phyloP scores from a whole-genome alignment of 257 asterid species.

The Gynochthodes officinalis region DNA sequence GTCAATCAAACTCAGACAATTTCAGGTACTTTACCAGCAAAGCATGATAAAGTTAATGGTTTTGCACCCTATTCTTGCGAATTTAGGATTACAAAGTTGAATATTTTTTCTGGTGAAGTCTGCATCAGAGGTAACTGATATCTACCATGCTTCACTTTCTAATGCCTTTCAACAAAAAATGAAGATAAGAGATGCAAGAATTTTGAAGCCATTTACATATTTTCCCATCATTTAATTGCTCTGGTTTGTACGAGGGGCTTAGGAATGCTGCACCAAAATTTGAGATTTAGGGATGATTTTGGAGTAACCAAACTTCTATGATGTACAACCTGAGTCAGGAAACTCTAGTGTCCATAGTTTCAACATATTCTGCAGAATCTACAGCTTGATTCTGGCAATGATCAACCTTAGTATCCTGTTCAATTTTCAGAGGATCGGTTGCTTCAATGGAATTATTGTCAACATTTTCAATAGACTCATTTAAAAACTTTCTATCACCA shows the following conservation, averaged over 20 bases:
- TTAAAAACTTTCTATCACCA: slow-evolving; percentile 10
- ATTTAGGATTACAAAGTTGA: not conserved
- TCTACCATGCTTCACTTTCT: no score
- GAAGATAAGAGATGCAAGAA: no score
- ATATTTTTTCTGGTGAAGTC: not conserved
- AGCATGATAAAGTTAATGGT: not conserved
- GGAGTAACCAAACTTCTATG: not conserved
- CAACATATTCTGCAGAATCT: slow-evolving; percentile 16
- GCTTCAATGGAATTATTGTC: slow-evolving; percentile 23
- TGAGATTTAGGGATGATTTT: no score
- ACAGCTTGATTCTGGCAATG: slow-evolving; percentile 2
- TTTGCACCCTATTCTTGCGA: not conserved
- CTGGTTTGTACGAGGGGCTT: no score
- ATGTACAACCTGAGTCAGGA: slow-evolving; percentile 1
- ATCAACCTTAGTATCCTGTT: slow-evolving; percentile 15
- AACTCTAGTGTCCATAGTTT: slow-evolving; percentile 10
- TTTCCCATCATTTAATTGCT: no score
- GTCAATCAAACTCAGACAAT: not conserved
- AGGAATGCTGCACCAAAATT: not conserved
- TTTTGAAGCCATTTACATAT: not conserved
- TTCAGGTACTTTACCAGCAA: not conserved
- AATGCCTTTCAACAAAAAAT: not conserved
- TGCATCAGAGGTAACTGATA: not conserved
- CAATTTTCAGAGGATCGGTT: slow-evolving; percentile 30
- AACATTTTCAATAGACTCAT: slow-evolving; percentile 24